These are phyloP conservation scores for Takakia lepidozioides DNA, from an alignment of 225 moss, liverwort and hornwort species.

Conservation along the genomic window DNA sequence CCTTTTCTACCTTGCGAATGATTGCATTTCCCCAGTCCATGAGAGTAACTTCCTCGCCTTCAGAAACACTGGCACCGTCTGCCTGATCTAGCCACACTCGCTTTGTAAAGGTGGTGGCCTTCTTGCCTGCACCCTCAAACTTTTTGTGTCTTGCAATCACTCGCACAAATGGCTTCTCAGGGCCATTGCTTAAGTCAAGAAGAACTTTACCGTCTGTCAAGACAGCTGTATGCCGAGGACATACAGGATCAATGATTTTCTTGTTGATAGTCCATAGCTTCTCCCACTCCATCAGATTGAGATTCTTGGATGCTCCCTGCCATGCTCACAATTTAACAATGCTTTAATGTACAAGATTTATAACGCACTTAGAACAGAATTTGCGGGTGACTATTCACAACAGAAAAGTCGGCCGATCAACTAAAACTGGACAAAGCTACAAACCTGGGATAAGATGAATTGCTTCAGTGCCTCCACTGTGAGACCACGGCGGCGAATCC, in stretches of 20 bases:
- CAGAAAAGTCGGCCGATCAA: neutral
- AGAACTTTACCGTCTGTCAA: conserved; percentile 53
- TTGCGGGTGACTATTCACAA: too few relatives aligned
- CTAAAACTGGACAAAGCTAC: neutral
- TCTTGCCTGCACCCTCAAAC: conserved; percentile 62
- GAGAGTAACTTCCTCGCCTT: conserved; percentile 72
- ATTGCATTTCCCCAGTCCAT: conserved; percentile 90
- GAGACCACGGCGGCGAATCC: conserved; percentile 57
- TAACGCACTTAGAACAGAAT: neutral
- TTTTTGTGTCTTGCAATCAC: conserved; percentile 70
- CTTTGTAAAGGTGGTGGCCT: conserved; percentile 63
- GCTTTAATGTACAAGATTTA: neutral
- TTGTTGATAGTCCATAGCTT: conserved; percentile 92
- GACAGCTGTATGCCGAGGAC: conserved; percentile 76
- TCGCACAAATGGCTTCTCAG: conserved; percentile 48
- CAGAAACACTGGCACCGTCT: conserved; percentile 46
- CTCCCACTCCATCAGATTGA: conserved; percentile 93
- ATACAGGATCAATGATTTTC: conserved; percentile 69
- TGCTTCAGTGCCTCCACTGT: conserved; percentile 71
- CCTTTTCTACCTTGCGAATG: conserved; percentile 51
- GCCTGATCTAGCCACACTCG: conserved; percentile 67
- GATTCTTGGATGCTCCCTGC: conserved; percentile 81
- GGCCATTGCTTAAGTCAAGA: conserved; percentile 53
- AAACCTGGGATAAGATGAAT: conserved; percentile 74
- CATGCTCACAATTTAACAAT: neutral